Base-by-base conservation (phyloP, 176 grass and related monocot species). In the Ensete glaucum region DNA sequence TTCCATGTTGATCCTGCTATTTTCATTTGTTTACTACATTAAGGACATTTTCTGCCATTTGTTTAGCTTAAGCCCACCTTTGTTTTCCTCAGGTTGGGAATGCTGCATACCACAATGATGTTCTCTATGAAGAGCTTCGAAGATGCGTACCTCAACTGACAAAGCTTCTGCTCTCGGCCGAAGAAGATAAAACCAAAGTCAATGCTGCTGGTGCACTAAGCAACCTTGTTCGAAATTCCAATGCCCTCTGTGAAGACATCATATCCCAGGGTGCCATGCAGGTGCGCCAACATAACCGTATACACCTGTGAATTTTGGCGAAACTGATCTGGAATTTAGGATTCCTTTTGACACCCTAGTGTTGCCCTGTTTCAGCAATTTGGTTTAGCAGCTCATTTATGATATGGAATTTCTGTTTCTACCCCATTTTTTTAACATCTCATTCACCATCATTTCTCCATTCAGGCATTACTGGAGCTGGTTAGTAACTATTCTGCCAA, bases 181-280 rank as follows among this genome's bases (percentile, higher is more conserved):
- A 98, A 86, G 94, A 97, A 81, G 90, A 93, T 79, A 98, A 97
- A 90, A 98, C 90, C 16, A 98, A 93, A 82, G 83, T 88, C 72
- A 98, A 98, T 80, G 94, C 94, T 16, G 94, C 94, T 23, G 94
- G 94, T 22, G 94, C 94, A 6, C 84, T 97, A 16, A 97, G 90
- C 76, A 98, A 98, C 77, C 86, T 91, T 25, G 85, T 87, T 73
- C 80, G 90, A 53, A 98, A 93, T 80, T 90, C 90, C 48, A 82
- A 75, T 52, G 49, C 57, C n/a, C 88, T 91, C 1, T 98, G 88
- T 23, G 88, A 87, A 76, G 78, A 89, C 51, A 85, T 93, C 54
- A 72, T 98, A 69, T 91, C 88, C 50, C 79, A 88, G 56, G 94
- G 94, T 8, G 86, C 90, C 59, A 79, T 98, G 64, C 88, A 91